Evolutionary conservation across 352 stramenopile genomes (phyloP).

Genomic region (Phytophthora crassamura): DNA sequence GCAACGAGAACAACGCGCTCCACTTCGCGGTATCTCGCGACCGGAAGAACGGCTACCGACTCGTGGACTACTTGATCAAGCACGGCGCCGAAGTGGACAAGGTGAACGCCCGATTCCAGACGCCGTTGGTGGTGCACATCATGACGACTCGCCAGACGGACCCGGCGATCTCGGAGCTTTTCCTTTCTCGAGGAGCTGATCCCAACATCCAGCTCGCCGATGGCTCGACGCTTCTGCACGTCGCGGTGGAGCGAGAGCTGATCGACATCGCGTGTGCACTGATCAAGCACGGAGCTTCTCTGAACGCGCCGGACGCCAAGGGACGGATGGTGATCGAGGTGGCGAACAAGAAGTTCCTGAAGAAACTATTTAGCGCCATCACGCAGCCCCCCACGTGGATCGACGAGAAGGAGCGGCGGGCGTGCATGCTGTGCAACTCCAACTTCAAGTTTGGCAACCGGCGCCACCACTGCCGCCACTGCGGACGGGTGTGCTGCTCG

Average conservation of each 20-base stretch:
- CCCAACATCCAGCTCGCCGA: constrained; percentile 77
- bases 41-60: constrained; percentile 81
- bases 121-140: constrained; percentile 82
- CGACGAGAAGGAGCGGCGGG: constrained; percentile 73
- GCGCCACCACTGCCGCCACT: constrained; percentile 88
- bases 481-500: constrained; percentile 83
- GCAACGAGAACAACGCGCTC: constrained; percentile 87
- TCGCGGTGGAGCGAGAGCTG: constrained; percentile 83
- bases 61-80: constrained; percentile 88
- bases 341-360: constrained; percentile 79
- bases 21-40: constrained; percentile 86
- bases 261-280: constrained; percentile 80
- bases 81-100: constrained; percentile 85
- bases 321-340: constrained; percentile 81
- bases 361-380: constrained; percentile 86
- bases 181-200: constrained; percentile 69
- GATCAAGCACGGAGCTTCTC: constrained; percentile 70
- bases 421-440: constrained; percentile 77
- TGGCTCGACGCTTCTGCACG: constrained; percentile 85
- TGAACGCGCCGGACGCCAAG: constrained; percentile 79
- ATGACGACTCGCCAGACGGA: constrained; percentile 89
- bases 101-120: constrained; percentile 84
- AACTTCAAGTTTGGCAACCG: constrained; percentile 84
- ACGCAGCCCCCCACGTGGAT: constrained; percentile 79
- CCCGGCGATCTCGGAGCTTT: constrained; percentile 77